Percentiles rank a stretch among this genome's conserved stretches.
These are phyloP conservation scores for Plasmodium inui DNA, from an alignment of 169 alveolate genomes.

Conservation along the genomic window DNA sequence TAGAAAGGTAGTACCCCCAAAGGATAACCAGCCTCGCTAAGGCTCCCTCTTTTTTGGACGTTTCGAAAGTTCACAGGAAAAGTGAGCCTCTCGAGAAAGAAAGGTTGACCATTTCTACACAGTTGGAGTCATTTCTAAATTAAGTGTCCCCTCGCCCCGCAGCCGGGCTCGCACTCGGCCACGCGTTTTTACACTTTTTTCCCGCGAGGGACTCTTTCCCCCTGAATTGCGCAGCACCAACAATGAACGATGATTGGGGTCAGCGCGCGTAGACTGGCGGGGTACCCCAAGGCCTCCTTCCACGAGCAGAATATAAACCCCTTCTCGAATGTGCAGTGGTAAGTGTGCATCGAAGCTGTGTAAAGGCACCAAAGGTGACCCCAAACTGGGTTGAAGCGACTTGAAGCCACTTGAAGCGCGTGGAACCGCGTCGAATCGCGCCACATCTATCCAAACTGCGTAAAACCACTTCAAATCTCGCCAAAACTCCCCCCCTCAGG, in stretches of 20 bases:
- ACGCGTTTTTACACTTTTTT: neutral
- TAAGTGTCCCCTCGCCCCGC: neutral
- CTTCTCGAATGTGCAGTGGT: conserved; percentile 91
- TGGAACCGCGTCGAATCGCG: neutral
- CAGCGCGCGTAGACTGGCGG: conserved; percentile 48
- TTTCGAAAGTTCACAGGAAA: neutral
- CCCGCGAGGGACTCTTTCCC: neutral
- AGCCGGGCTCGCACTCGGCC: neutral
- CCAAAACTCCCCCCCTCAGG: conserved; percentile 71
- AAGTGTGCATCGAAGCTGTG: neutral
- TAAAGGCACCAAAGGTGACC: neutral
- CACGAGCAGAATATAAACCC: conserved; percentile 88
- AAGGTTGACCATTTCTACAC: neutral
- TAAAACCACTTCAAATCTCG: neutral
- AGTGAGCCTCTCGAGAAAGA: neutral
- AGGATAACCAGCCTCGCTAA: neutral
- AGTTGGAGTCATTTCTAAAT: neutral
- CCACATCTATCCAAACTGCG: neutral
- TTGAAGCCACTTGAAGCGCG: no score
- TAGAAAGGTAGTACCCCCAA: neutral
- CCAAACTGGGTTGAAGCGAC: no score
- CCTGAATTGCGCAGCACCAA: neutral
- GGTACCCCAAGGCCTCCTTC: conserved; percentile 84
- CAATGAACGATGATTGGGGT: conserved; percentile 56
- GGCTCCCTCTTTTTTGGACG: neutral